A percentile compares a stretch with the other conserved stretches of the same genome.
phyloP scores from a whole-genome alignment of 1,284 basidiomycete genomes.

The Porodaedalea pini region DNA sequence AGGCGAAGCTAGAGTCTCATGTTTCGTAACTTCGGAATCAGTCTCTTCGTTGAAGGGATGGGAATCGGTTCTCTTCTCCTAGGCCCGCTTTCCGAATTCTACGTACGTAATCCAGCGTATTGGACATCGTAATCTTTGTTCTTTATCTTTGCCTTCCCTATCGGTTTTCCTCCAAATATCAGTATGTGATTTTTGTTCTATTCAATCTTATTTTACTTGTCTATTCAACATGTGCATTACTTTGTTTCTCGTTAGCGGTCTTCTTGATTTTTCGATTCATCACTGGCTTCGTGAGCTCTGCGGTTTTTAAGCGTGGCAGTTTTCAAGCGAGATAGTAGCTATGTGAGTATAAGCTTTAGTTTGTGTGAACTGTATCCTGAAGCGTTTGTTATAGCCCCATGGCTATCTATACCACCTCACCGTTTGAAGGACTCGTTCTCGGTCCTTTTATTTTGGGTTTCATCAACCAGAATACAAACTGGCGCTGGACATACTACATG shows the following conservation, averaged over 20 bases:
- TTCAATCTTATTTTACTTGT: conserved; percentile 39
- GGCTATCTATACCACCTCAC: conserved; percentile 67
- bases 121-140: conserved; percentile 46
- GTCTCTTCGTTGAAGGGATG: conserved; percentile 64
- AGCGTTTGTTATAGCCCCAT: conserved; percentile 53
- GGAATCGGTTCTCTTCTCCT: conserved; percentile 46
- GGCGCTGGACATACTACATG: conserved; percentile 79
- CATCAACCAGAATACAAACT: conserved; percentile 54
- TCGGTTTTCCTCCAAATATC: conserved; percentile 63
- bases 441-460: conserved; percentile 57
- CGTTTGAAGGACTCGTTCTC: conserved; percentile 72
- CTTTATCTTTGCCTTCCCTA: conserved; percentile 57
- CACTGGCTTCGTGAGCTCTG: conserved; percentile 65
- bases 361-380: neutral
- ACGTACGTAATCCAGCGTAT: conserved; percentile 52
- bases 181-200: conserved; percentile 33
- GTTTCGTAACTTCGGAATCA: conserved; percentile 64
- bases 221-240: conserved; percentile 18
- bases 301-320: conserved; percentile 81
- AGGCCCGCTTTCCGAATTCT: conserved; percentile 47
- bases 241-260: conserved; percentile 37
- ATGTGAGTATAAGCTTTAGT: conserved; percentile 42
- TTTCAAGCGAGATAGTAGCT: conserved; percentile 58
- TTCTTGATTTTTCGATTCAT: conserved; percentile 70
- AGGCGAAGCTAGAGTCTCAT: conserved; percentile 58